Evolutionary conservation across 2,329 filamentous ascomycete species (phyloP).

Genomic region (Xylaria sp.): DNA sequence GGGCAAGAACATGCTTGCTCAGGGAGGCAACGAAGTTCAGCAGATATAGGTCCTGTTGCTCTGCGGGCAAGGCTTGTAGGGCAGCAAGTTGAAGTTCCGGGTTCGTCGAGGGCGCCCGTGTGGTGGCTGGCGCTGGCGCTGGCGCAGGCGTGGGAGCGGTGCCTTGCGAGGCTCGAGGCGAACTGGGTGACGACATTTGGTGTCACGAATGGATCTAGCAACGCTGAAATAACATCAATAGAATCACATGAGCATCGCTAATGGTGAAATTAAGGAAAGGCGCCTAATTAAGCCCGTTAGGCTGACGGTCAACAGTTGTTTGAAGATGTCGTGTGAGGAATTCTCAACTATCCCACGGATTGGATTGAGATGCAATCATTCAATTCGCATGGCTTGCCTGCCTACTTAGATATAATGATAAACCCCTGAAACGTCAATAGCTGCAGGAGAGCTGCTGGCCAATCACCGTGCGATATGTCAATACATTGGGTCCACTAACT

Average conservation of each 20-base stretch:
- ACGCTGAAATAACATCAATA: constrained; percentile 21
- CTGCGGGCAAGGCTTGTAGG: constrained; percentile 86
- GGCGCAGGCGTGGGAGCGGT: constrained; percentile 44
- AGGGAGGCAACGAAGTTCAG: constrained; percentile 88
- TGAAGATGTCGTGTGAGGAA: constrained; percentile 17
- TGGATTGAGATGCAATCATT: constrained; percentile 12
- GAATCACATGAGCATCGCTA: constrained; percentile 19
- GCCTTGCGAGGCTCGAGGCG: constrained; percentile 51
- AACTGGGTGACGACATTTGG: constrained; percentile 48
- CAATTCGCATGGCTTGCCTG: constrained; percentile 15
- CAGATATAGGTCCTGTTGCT: constrained; percentile 96
- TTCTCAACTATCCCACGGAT: not conserved
- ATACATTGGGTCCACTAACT: not conserved
- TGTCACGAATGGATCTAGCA: constrained; percentile 22
- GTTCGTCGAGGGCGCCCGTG: constrained; percentile 55
- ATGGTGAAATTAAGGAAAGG: not conserved
- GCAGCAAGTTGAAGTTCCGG: constrained; percentile 90
- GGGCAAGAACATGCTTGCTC: constrained; percentile 78
- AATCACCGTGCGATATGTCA: constrained; percentile 8
- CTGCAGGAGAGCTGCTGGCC: constrained; percentile 20
- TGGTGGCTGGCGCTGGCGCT: constrained; percentile 44
- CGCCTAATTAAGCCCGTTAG: not conserved
- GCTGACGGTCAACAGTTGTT: not conserved
- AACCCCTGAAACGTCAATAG: constrained; percentile 30
- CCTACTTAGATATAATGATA: not conserved